Base-by-base conservation (phyloP, 202 grass and related monocot genomes). In the Digitaria exilis region DNA sequence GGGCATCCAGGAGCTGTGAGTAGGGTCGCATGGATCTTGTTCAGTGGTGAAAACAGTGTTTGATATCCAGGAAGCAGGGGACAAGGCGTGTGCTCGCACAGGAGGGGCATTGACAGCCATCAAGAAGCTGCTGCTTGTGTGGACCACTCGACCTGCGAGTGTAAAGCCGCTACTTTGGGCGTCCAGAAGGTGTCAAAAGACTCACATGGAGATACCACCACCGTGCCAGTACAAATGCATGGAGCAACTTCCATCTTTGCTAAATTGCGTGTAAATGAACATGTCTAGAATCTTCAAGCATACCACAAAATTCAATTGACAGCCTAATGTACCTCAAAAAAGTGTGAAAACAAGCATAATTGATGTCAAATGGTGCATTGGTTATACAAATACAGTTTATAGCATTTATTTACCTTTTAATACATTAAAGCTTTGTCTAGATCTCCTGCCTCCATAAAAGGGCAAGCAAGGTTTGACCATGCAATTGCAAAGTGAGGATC, bases 401-500 rank as follows among this genome's bases (percentile, higher is more conserved):
- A 0, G 65, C n/a, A n/a, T n/a, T n/a, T n/a, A n/a, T n/a, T n/a
- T 89, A 93, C 94, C 94, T 97, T 94, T 9, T 97, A 97, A 64
- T 94, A 97, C n/a, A 82, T 37, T 81, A 97, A 86, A 69, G 94
- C 94, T 80, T 92, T 93, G 52, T 91, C 87, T 48, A 97, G 80
- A 39, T 97, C 89, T 64, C 94, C 94, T 64, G 85, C 79, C 72
- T 97, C 91, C 94, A 97, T 97, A 79, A 97, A 97, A 13, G 94
- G 82, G 24, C 94, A 87, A 84, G 94, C 94, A 73, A 97, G 82
- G 55, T 97, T 97, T 69, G 94, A 97, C 94, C 94, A 97, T 22
- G 94, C 94, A 45, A 97, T 94, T 82, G 94, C 94, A 90, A 97
- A 97, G 39, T 83, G 90, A 21, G 94, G 94, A 68, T 93, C 88